A percentile compares a stretch with the other conserved stretches of the same genome.
phyloP scores from a whole-genome alignment of 257 asterid species.

The Petrea volubilis region DNA sequence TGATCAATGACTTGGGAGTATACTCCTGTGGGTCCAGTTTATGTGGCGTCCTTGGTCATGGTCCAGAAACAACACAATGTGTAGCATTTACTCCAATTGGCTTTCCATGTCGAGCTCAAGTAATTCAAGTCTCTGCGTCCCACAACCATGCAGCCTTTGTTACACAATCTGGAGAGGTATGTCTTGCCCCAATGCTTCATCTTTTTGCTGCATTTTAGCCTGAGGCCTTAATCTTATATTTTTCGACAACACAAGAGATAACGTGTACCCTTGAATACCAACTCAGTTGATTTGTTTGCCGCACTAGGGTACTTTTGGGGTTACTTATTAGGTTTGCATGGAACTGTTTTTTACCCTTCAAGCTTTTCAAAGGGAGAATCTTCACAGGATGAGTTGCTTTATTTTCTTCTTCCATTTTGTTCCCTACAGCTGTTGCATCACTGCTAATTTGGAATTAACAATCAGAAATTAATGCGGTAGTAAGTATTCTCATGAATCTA shows the following conservation, averaged over 20 bases:
- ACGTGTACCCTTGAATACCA: background rate
- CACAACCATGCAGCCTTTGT: conserved; percentile 91
- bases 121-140: conserved; percentile 74
- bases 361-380: background rate
- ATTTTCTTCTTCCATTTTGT: background rate
- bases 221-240: background rate
- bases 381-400: background rate
- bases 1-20: conserved; percentile 58
- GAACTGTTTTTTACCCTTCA: background rate
- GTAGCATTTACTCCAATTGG: conserved; percentile 61
- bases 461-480: background rate
- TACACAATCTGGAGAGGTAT: conserved; percentile 75
- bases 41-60: conserved; percentile 94
- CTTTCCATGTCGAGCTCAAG: conserved; percentile 62
- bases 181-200: conserved; percentile 7
- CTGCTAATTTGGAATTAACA: background rate
- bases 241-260: background rate
- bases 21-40: conserved; percentile 89
- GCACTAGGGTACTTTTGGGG: background rate
- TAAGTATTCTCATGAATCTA: background rate
- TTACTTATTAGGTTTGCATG: background rate
- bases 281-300: background rate
- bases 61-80: conserved; percentile 76
- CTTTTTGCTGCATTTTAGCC: conserved; percentile 10
- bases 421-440: background rate